A percentile compares a stretch with the other conserved stretches of the same genome.
phyloP scores from a whole-genome alignment of 2,329 filamentous ascomycete genomes.

The Capronia epimyces region DNA sequence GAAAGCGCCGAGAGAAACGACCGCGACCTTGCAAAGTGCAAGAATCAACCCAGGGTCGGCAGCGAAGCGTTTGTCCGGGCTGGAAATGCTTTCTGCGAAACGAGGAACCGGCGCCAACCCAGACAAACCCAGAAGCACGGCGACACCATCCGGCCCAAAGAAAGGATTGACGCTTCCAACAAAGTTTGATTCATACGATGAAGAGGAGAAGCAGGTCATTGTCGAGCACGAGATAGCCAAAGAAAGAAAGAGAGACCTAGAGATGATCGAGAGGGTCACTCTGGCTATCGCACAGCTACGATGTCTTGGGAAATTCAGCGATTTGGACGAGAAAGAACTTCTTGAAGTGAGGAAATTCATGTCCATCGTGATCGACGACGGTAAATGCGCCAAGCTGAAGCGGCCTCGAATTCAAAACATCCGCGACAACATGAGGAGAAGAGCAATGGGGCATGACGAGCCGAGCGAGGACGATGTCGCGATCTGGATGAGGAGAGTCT shows the following conservation, averaged over 20 bases:
- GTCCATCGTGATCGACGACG: slow-evolving; percentile 14
- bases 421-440: slow-evolving; percentile 19
- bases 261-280: slow-evolving; percentile 11
- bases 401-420: slow-evolving; percentile 20
- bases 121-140: not conserved
- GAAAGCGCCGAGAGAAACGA: not conserved
- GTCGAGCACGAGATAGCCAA: slow-evolving; percentile 20
- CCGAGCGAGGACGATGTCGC: slow-evolving; percentile 4
- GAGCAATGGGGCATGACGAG: not conserved
- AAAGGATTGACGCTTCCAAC: slow-evolving; percentile 9
- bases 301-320: slow-evolving; percentile 9
- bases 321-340: slow-evolving; percentile 19
- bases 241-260: slow-evolving; percentile 21
- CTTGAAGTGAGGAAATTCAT: slow-evolving; percentile 18
- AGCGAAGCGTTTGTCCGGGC: not conserved
- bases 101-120: not conserved
- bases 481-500: slow-evolving; percentile 3
- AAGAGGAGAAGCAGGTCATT: slow-evolving; percentile 15
- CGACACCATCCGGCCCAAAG: not conserved
- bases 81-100: slow-evolving; percentile 11
- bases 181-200: slow-evolving; percentile 9
- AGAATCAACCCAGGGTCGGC: not conserved
- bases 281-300: slow-evolving; percentile 15
- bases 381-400: slow-evolving; percentile 10
- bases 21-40: not conserved